A percentile compares a stretch with the other conserved stretches of the same genome.
These are phyloP conservation scores for Ochetophila trinervis DNA, from an alignment of 306 rosid species.

Conservation along the genomic window DNA sequence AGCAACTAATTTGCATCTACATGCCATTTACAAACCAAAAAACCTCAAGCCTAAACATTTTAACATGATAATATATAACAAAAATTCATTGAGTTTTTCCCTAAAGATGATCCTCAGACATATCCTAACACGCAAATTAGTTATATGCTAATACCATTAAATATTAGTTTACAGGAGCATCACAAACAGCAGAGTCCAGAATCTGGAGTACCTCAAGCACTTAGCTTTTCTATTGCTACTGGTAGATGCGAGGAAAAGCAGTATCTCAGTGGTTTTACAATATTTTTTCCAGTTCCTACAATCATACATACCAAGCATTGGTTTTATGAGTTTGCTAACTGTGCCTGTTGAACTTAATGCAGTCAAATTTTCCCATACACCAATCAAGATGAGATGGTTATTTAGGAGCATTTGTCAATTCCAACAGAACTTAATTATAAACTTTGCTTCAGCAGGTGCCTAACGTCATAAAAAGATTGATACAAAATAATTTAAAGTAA, in stretches of 20 bases:
- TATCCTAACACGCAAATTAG: too few species aligned
- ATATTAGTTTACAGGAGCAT: too few species aligned
- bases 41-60: not conserved
- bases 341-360: not conserved
- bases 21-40: not conserved
- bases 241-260: too few species aligned
- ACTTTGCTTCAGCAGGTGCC: constrained; percentile 7
- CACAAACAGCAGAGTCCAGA: too few species aligned
- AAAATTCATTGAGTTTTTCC: not conserved
- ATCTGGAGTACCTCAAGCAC: too few species aligned
- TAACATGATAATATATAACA: not conserved
- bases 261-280: not conserved
- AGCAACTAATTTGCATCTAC: not conserved
- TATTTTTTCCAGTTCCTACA: not conserved
- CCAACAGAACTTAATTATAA: not conserved
- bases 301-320: not conserved
- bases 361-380: not conserved
- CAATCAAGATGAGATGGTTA: not conserved
- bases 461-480: not conserved
- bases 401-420: not conserved
- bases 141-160: too few species aligned
- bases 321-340: not conserved
- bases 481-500: too few species aligned
- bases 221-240: too few species aligned
- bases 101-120: not conserved